Conservation (phyloP, 164 flowering plant species). For the Litsea cubeba region DNA sequence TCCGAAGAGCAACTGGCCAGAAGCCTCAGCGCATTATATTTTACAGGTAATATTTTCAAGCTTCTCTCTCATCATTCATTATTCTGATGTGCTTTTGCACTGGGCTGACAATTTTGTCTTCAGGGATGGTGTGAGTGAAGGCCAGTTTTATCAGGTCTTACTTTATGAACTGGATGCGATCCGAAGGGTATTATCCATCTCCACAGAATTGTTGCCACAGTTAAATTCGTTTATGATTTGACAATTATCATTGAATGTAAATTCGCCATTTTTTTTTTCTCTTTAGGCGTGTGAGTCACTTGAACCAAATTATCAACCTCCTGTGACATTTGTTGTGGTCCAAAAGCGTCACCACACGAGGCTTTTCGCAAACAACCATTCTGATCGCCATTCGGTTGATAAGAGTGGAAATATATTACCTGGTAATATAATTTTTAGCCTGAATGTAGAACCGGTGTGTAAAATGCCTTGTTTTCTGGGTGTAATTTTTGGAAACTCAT, state of each 20-base stretch:
- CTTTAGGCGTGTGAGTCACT: conserved; percentile 56
- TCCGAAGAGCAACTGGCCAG: conserved; percentile 82
- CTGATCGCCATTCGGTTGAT: conserved; percentile 32
- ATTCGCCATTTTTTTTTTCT: not conserved
- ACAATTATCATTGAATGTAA: not conserved
- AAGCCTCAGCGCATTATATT: conserved; percentile 93
- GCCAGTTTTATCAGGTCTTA: conserved; percentile 85
- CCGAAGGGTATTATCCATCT: conserved; percentile 46
- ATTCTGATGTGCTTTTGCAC: not conserved
- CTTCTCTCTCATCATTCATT: not conserved
- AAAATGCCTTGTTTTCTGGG: not conserved
- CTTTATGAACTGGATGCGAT: conserved; percentile 84
- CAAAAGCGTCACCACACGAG: conserved; percentile 68
- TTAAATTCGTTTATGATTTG: too few relatives aligned
- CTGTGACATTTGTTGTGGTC: conserved; percentile 61
- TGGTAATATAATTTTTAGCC: conserved; percentile 21
- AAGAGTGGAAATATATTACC: conserved; percentile 60
- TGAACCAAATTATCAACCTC: conserved; percentile 52
- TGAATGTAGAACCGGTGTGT: not conserved
- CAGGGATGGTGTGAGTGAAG: conserved; percentile 93
- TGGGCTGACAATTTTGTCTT: not conserved
- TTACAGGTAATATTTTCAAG: conserved; percentile 46
- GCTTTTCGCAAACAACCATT: conserved; percentile 44
- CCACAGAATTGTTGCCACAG: too few relatives aligned
- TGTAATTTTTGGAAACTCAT: not conserved